Evolutionary conservation across 75 land plant genomes (phyloP).

Genomic region (Sequoia sempervirens): DNA sequence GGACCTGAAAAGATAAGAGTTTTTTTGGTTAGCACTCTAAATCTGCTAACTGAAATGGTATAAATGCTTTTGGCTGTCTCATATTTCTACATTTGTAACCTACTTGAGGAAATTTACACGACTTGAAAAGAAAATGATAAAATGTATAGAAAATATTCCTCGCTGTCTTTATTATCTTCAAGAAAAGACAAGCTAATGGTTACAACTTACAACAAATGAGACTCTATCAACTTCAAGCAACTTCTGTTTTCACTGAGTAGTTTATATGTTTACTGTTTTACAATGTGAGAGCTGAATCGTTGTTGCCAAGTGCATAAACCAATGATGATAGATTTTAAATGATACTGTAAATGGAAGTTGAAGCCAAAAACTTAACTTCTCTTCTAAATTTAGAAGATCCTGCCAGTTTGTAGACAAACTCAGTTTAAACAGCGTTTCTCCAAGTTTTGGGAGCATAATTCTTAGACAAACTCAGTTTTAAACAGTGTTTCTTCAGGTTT

Average conservation of each 20-base stretch:
- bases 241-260: not conserved
- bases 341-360: not conserved
- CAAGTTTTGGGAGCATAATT: too few relatives aligned
- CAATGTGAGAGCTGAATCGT: not conserved
- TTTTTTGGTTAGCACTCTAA: not conserved
- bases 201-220: not conserved
- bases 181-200: not conserved
- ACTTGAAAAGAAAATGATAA: not conserved
- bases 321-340: not conserved
- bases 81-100: not conserved
- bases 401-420: too few relatives aligned
- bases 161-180: not conserved
- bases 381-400: not conserved
- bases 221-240: not conserved
- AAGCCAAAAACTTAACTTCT: not conserved
- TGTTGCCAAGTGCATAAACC: not conserved
- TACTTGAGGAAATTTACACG: not conserved
- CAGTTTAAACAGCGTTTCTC: too few relatives aligned
- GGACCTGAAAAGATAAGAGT: conserved; percentile 60
- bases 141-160: not conserved
- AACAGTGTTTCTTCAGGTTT: too few relatives aligned
- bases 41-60: not conserved
- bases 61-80: not conserved
- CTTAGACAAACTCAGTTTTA: too few relatives aligned
- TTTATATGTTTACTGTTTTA: too few relatives aligned